Conservation (phyloP, 805 yeast species). For the Hagleromyces aurorensis region DNA sequence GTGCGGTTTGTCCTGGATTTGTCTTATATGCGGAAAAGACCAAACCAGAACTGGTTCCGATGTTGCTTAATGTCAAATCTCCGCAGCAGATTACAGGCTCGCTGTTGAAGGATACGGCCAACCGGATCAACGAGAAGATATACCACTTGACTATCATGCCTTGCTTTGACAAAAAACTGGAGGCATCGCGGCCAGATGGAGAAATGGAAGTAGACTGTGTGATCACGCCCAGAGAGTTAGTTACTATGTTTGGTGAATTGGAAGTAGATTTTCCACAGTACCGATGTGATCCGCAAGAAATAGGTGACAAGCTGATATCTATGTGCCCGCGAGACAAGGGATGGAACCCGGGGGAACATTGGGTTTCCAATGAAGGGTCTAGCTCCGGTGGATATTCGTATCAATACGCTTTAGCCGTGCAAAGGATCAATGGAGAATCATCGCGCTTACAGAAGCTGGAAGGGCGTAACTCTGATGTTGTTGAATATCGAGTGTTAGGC, state of each 20-base stretch:
- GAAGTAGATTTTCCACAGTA: conserved; percentile 31
- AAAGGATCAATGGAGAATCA: conserved; percentile 23
- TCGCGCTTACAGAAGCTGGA: conserved; percentile 34
- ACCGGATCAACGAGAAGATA: conserved; percentile 37
- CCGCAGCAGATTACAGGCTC: conserved; percentile 93
- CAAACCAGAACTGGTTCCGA: conserved; percentile 73
- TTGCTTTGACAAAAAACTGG: conserved; percentile 92
- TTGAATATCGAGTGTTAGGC: conserved; percentile 54
- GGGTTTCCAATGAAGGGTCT: conserved; percentile 74
- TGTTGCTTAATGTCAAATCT: conserved; percentile 66
- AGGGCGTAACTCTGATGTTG: conserved; percentile 72
- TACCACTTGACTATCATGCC: conserved; percentile 93
- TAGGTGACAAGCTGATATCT: conserved; percentile 9
- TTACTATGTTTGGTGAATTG: conserved; percentile 59
- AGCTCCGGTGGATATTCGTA: conserved; percentile 86
- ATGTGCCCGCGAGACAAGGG: too few species aligned
- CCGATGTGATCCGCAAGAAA: conserved; percentile 2
- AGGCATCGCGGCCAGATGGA: conserved; percentile 79
- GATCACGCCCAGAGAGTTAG: conserved; percentile 79
- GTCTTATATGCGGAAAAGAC: conserved; percentile 93
- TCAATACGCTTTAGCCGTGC: conserved; percentile 46
- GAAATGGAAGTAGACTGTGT: conserved; percentile 85
- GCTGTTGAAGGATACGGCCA: conserved; percentile 48
- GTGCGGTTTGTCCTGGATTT: conserved; percentile 93
- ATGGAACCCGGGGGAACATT: conserved; percentile 41